Conservation (phyloP, 345 rosid genomes). For the Carallia pectinifolia region DNA sequence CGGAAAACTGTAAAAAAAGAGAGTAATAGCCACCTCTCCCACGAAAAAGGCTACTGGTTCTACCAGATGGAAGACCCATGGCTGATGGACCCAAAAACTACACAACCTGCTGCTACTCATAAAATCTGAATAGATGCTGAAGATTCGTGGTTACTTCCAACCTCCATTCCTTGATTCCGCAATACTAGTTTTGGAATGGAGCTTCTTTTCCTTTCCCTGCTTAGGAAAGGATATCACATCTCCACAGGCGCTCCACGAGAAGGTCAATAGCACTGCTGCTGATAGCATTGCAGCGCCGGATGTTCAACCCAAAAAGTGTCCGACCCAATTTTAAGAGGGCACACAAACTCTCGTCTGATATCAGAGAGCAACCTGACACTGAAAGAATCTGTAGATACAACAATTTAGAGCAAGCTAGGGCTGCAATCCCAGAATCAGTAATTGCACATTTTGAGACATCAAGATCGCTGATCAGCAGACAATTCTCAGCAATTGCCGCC, state of each 20-base stretch:
- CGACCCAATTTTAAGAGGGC: slow-evolving; percentile 45
- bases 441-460: slow-evolving; percentile 56
- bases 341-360: slow-evolving; percentile 50
- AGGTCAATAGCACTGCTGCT: slow-evolving; percentile 40
- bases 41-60: slow-evolving; percentile 50
- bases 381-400: slow-evolving; percentile 59
- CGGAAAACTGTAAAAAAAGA: slow-evolving; percentile 54
- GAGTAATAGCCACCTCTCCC: slow-evolving; percentile 42
- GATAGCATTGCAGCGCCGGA: slow-evolving; percentile 62
- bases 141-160: slow-evolving; percentile 9
- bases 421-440: slow-evolving; percentile 51
- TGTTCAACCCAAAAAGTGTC: slow-evolving; percentile 59
- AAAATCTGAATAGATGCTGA: slow-evolving; percentile 23
- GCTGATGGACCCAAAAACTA: slow-evolving; percentile 73
- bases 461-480: slow-evolving; percentile 55
- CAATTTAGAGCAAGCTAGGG: slow-evolving; percentile 45
- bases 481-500: slow-evolving; percentile 49
- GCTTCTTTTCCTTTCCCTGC: background rate
- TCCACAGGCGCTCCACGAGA: slow-evolving; percentile 59
- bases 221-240: slow-evolving; percentile 66
- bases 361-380: slow-evolving; percentile 48
- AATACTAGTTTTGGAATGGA: slow-evolving; percentile 10
- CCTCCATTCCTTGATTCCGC: slow-evolving; percentile 18
- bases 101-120: slow-evolving; percentile 31
- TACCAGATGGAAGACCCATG: slow-evolving; percentile 42